phyloP scores from a whole-genome alignment of 2,329 filamentous ascomycete species.

The Orbilia oligospora region DNA sequence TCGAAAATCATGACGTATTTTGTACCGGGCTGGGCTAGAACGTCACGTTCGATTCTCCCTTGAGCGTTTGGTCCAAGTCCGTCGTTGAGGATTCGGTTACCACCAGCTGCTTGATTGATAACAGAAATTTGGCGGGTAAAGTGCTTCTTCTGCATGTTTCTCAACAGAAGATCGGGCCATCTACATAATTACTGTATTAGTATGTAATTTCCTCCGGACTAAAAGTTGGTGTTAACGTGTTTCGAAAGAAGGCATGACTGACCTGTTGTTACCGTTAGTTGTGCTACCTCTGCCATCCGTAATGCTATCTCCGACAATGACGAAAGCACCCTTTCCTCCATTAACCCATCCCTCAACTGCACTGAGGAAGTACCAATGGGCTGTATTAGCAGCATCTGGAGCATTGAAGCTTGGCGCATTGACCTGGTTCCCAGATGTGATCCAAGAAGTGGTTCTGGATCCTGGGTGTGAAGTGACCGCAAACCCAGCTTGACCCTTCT shows the following conservation, averaged over 20 bases:
- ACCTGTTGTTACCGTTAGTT: slow-evolving; percentile 74
- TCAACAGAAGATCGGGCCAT: slow-evolving; percentile 74
- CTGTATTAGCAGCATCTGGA: slow-evolving; percentile 64
- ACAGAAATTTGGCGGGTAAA: slow-evolving; percentile 71
- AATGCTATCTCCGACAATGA: slow-evolving; percentile 76
- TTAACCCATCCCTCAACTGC: slow-evolving; percentile 73
- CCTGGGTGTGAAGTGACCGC: slow-evolving; percentile 77
- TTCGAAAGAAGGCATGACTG: slow-evolving; percentile 31
- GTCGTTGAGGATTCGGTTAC: slow-evolving; percentile 76
- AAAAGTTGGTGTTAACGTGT: not conserved
- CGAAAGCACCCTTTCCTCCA: slow-evolving; percentile 68
- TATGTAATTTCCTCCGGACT: not conserved
- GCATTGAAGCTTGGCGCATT: slow-evolving; percentile 68
- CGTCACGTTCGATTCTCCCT: slow-evolving; percentile 76
- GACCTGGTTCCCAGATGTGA: slow-evolving; percentile 74
- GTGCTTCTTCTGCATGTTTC: slow-evolving; percentile 70
- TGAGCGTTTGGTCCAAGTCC: slow-evolving; percentile 76
- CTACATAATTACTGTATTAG: slow-evolving; percentile 62
- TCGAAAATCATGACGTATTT: slow-evolving; percentile 77
- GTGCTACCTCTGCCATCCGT: slow-evolving; percentile 76
- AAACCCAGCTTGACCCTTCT: slow-evolving; percentile 72
- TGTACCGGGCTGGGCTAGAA: slow-evolving; percentile 73
- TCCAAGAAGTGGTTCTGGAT: slow-evolving; percentile 75
- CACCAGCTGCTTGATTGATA: slow-evolving; percentile 77
- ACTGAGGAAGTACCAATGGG: slow-evolving; percentile 74